phyloP scores from a whole-genome alignment of 208 protist genomes.

The Acanthamoeba castellanii region DNA sequence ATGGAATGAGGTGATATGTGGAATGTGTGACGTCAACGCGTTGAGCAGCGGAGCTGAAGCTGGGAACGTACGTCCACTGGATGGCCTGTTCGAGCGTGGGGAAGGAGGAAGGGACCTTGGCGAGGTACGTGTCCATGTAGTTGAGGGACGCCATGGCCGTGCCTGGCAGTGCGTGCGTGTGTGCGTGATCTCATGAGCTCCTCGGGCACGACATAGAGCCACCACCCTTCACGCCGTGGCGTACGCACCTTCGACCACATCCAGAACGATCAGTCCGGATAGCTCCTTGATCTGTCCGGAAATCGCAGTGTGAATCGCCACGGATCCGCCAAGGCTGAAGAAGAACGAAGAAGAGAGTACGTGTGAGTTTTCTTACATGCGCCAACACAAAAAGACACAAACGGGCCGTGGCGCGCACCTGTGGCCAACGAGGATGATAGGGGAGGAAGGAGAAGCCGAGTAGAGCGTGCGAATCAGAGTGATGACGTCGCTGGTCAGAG shows the following conservation, averaged over 20 bases:
- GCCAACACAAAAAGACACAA: background rate
- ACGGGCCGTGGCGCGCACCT: background rate
- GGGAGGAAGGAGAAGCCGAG: no score
- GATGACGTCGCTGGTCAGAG: constrained; percentile 70
- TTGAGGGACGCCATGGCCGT: constrained; percentile 72
- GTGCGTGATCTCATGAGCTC: no score
- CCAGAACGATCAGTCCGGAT: constrained; percentile 79
- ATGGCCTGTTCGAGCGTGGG: constrained; percentile 77
- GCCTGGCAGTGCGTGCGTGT: background rate
- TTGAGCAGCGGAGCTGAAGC: background rate
- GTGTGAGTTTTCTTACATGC: background rate
- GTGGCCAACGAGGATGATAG: constrained; percentile 72
- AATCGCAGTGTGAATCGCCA: constrained; percentile 69
- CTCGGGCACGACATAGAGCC: no score
- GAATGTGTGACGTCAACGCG: background rate
- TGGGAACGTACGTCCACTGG: constrained; percentile 77
- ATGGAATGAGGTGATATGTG: no score
- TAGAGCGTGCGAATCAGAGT: constrained; percentile 57
- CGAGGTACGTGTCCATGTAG: constrained; percentile 75
- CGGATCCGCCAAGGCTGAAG: constrained; percentile 79
- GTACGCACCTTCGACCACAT: constrained; percentile 87
- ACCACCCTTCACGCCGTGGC: background rate
- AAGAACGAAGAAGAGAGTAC: background rate
- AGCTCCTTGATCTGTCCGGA: background rate
- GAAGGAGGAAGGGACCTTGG: constrained; percentile 77